phyloP scores from a whole-genome alignment of 768 basidiomycete species.

The Macrolepiota dolichaula region DNA sequence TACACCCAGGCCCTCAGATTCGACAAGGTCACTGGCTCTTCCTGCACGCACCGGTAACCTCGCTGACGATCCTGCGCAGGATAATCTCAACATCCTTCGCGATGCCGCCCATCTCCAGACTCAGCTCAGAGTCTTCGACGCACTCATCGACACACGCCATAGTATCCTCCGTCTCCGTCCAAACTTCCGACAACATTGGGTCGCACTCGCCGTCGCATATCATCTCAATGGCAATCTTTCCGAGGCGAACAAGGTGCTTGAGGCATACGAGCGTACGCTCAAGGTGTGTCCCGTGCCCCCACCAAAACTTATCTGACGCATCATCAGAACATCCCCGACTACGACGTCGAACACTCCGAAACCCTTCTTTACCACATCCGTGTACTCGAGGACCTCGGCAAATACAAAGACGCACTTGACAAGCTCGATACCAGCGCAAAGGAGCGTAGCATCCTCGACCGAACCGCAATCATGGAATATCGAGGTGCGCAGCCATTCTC shows the following conservation, averaged over 20 bases:
- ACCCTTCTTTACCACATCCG: conserved; percentile 73
- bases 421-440: conserved; percentile 65
- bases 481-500: conserved; percentile 44
- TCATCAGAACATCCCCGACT: conserved; percentile 65
- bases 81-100: conserved; percentile 90
- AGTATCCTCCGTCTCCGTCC: conserved; percentile 79
- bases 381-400: conserved; percentile 70
- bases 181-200: conserved; percentile 83
- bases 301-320: neutral
- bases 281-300: conserved; percentile 47
- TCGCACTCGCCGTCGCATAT: conserved; percentile 84
- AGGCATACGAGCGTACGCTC: conserved; percentile 65
- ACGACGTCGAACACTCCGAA: conserved; percentile 85
- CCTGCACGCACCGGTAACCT: neutral
- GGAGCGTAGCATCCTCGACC: conserved; percentile 66
- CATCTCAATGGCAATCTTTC: conserved; percentile 73
- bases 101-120: conserved; percentile 89
- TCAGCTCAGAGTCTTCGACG: conserved; percentile 78
- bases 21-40: conserved; percentile 65
- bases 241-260: conserved; percentile 70
- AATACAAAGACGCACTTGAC: conserved; percentile 54
- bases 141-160: conserved; percentile 78
- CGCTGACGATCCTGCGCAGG: conserved; percentile 42
- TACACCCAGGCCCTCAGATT: conserved; percentile 86
- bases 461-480: conserved; percentile 60